Base-by-base conservation (phyloP, 306 rosid genomes). In the Inga laurina region DNA sequence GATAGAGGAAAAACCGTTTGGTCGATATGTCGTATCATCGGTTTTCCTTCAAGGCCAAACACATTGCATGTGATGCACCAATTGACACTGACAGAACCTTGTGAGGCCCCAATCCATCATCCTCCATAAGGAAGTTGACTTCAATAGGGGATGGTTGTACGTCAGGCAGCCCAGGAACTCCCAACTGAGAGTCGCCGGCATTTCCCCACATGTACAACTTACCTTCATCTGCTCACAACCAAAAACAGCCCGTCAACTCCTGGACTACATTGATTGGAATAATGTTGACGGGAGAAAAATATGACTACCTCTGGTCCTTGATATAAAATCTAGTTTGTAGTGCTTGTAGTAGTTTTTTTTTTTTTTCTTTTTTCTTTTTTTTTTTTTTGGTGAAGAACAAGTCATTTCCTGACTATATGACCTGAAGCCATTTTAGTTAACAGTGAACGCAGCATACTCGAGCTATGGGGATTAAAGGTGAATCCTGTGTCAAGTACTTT, bases 171-270 rank as follows among this genome's bases (percentile, higher is more conserved):
- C 98, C 99, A 57, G 99, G 98, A 87, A 96, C 90, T 74, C 98
- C 98, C 85, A 96, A 79, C 56, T 92, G 99, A 74, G 93, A 92
- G 85, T 94, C 97, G 65, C 59, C 80, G 32, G 95, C 84, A 85
- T 96, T 91, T 85, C 98, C 97, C 97, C 99, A 92, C 93, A 86
- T 89, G 87, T 84, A 96, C 88, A 94, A 82, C 91, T 90, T 94
- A 22, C 99, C 97, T 79, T 79, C 82, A 80, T 88, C 99, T 96
- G 89, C 76, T 77, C 72, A 76, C 44, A 87, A 84, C 74, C 16
- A 81, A 79, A 85, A 79, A 21, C 46, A 75, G 54, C 1, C 57
- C 24, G 75, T 52, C 70, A 79, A 84, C 30, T 61, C 32, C 51
- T 35, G 69, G 41, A 69, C 52, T 57, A 66, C 51, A 39, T 64